Conservation (phyloP, 306 rosid genomes). For the Lathyrus sativus region DNA sequence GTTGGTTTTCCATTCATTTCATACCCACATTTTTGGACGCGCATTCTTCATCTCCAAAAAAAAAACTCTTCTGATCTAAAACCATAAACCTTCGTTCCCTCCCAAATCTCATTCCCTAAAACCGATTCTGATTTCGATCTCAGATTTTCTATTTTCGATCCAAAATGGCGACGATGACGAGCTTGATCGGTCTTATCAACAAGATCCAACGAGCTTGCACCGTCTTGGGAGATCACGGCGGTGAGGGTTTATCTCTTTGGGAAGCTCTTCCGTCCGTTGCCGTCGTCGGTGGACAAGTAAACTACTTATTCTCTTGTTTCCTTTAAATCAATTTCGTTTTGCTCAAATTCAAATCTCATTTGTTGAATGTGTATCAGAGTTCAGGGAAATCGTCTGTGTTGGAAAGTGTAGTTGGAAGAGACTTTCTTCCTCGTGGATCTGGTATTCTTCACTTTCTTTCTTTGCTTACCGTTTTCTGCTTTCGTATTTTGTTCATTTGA, state of each 20-base stretch:
- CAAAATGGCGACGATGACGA: constrained; percentile 95
- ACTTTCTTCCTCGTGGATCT: constrained; percentile 98
- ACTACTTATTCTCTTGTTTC: background rate
- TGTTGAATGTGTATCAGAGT: constrained; percentile 50
- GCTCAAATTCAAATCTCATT: background rate
- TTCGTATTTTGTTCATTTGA: background rate
- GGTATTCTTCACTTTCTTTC: constrained; percentile 47
- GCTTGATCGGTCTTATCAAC: constrained; percentile 98
- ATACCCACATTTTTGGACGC: constrained; percentile 9
- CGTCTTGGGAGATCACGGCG: constrained; percentile 92
- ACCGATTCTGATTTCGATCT: background rate
- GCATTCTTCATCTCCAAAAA: constrained; percentile 45
- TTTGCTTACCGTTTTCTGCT: background rate
- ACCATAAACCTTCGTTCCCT: background rate
- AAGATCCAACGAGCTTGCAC: constrained; percentile 97
- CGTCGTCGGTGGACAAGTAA: constrained; percentile 98
- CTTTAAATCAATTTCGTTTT: background rate
- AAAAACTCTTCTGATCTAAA: constrained; percentile 29
- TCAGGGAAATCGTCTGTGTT: constrained; percentile 96
- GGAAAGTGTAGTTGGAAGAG: constrained; percentile 98
- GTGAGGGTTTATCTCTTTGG: constrained; percentile 98
- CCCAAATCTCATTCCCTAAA: background rate
- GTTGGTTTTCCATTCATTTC: background rate
- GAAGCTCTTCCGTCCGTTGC: constrained; percentile 99
- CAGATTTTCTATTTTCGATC: background rate